phyloP scores from a whole-genome alignment of 2,329 filamentous ascomycete genomes.

The Dothistroma pini region DNA sequence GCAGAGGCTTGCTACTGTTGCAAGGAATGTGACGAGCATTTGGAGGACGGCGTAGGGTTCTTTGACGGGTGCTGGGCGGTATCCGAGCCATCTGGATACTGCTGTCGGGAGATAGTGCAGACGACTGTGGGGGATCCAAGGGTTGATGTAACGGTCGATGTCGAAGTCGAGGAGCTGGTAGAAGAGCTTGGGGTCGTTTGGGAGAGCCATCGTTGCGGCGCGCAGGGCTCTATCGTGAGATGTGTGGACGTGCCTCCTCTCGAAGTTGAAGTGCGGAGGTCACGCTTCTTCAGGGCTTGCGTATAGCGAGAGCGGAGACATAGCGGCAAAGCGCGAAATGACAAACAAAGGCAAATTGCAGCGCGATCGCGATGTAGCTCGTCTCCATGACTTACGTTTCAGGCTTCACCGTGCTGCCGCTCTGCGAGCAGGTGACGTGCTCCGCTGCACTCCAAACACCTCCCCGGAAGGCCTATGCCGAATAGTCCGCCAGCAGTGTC shows the following conservation, averaged over 20 bases:
- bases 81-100: constrained; percentile 62
- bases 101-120: constrained; percentile 61
- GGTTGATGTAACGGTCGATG: constrained; percentile 74
- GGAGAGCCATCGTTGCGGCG: not conserved
- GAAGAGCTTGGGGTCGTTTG: not conserved
- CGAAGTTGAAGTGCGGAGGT: not conserved
- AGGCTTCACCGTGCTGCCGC: not conserved
- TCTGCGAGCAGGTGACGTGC: not conserved
- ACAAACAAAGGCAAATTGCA: not conserved
- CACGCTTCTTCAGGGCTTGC: not conserved
- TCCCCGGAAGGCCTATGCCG: not conserved
- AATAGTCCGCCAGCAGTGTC: not conserved
- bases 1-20: constrained; percentile 44
- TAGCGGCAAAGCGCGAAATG: not conserved
- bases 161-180: constrained; percentile 55
- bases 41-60: constrained; percentile 43
- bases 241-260: not conserved
- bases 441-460: not conserved
- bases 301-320: not conserved
- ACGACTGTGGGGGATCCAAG: constrained; percentile 62
- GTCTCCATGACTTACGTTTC: not conserved
- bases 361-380: too few relatives aligned
- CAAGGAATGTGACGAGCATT: constrained; percentile 43
- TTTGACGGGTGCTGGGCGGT: constrained; percentile 36
- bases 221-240: not conserved